phyloP scores from a whole-genome alignment of 352 stramenopile genomes.

The Pythium utonaiense region DNA sequence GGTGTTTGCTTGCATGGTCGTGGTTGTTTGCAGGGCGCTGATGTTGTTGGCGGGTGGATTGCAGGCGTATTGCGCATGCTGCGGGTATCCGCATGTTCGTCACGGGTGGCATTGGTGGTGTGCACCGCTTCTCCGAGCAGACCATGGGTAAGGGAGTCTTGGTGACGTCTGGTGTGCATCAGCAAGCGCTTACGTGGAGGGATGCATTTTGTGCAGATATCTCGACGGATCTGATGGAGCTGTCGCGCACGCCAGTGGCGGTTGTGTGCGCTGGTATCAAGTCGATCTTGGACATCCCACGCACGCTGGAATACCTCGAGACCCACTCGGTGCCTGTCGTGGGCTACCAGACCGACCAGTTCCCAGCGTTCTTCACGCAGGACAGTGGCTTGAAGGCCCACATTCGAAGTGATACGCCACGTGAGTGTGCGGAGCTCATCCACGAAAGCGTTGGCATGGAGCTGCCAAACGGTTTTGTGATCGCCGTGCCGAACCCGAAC shows the following conservation, averaged over 20 bases:
- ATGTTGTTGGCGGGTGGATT: too few species aligned
- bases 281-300: conserved; percentile 96
- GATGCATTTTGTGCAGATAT: conserved; percentile 62
- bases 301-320: conserved; percentile 97
- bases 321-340: conserved; percentile 95
- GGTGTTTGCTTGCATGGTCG: too few species aligned
- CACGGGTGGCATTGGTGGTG: conserved; percentile 95
- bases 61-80: conserved; percentile 88
- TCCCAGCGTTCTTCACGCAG: conserved; percentile 98
- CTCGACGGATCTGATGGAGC: conserved; percentile 96
- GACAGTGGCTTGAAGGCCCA: conserved; percentile 87
- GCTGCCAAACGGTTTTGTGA: conserved; percentile 81
- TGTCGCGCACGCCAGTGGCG: conserved; percentile 92
- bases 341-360: conserved; percentile 90
- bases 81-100: conserved; percentile 97
- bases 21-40: background rate
- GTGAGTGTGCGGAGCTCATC: conserved; percentile 86
- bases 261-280: conserved; percentile 99
- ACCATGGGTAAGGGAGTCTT: conserved; percentile 90
- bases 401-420: conserved; percentile 77
- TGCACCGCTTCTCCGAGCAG: conserved; percentile 94
- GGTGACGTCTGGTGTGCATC: too few species aligned
- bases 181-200: background rate
- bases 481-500: conserved; percentile 88
- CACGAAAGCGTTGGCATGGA: conserved; percentile 70